Evolutionary conservation across 495 filamentous ascomycete species (phyloP), one percentile per base, ranked within the genome.

Genomic region (Margaritispora aquatica): DNA sequence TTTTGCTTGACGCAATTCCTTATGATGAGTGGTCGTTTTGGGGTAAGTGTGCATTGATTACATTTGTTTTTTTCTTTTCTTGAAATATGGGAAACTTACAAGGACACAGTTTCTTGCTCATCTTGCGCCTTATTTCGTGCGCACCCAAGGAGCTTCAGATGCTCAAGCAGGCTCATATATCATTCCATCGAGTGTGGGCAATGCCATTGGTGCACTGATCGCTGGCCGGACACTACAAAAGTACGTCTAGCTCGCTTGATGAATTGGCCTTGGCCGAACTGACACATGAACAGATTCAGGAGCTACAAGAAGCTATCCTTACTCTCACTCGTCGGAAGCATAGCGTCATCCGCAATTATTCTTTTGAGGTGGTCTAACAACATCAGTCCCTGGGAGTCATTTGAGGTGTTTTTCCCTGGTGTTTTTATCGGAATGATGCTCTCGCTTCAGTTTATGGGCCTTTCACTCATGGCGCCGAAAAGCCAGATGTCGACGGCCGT

Each of bases 51-150:
- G 59, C n/a, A n/a, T n/a, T n/a, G n/a, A n/a, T n/a, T 77, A 68
- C 60, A 68, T 68, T 11, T 19, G n/a, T 27, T 47, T 27, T 50
- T 49, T 22, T n/a, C n/a, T n/a, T n/a, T n/a, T n/a, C n/a, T n/a
- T n/a, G n/a, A n/a, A n/a, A n/a, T n/a, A n/a, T n/a, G n/a, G n/a
- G n/a, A n/a, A n/a, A n/a, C n/a, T n/a, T n/a, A n/a, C n/a, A n/a
- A n/a, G n/a, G n/a, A n/a, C n/a, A n/a, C n/a, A 77, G 76, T 66
- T 82, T 57, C 78, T 83, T 75, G 75, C 78, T 41, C 71, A 73
- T 20, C 78, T 88, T 0, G 85, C 86, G 0, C 70, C 88, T 0
- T 90, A 89, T 66, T 89, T 88, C 62, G 80, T 86, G 61, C 77
- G 87, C n/a, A 86, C 84, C 0, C 64, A 72, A 2, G 67, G 73